Percentiles rank a stretch among this genome's conserved stretches.
phyloP scores from a whole-genome alignment of 1,284 basidiomycete genomes.

The Trametes polyzona region DNA sequence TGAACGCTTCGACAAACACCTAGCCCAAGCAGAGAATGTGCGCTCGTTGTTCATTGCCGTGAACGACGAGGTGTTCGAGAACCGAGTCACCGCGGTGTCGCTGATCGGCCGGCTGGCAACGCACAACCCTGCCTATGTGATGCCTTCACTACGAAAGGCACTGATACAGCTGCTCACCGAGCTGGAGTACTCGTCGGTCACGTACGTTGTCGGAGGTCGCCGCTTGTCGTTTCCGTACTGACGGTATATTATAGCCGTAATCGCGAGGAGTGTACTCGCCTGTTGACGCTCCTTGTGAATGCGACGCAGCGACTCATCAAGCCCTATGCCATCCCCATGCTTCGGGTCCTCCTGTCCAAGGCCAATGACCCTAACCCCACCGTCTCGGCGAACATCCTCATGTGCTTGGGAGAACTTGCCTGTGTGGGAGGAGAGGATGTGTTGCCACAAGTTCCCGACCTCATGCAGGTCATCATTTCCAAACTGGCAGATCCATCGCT shows the following conservation, averaged over 20 bases:
- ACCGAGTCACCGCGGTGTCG: slow-evolving; percentile 87
- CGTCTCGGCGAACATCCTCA: slow-evolving; percentile 92
- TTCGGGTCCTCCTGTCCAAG: slow-evolving; percentile 89
- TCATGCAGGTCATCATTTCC: slow-evolving; percentile 90
- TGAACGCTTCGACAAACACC: slow-evolving; percentile 95
- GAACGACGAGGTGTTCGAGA: slow-evolving; percentile 96
- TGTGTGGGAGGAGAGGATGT: slow-evolving; percentile 95
- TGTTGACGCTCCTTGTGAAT: slow-evolving; percentile 86
- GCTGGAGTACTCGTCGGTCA: slow-evolving; percentile 93
- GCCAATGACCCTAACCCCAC: slow-evolving; percentile 85
- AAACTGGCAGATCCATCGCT: slow-evolving; percentile 88
- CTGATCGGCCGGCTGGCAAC: slow-evolving; percentile 94
- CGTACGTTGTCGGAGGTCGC: slow-evolving; percentile 45
- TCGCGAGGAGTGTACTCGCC: slow-evolving; percentile 90
- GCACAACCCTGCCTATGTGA: slow-evolving; percentile 98
- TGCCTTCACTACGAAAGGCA: slow-evolving; percentile 96
- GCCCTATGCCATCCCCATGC: slow-evolving; percentile 96
- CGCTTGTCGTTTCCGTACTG: neutral
- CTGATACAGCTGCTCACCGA: slow-evolving; percentile 97
- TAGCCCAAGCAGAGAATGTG: slow-evolving; percentile 99
- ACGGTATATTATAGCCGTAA: slow-evolving; percentile 55
- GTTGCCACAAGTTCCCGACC: slow-evolving; percentile 78
- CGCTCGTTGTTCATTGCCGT: slow-evolving; percentile 96
- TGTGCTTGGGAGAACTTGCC: slow-evolving; percentile 94
- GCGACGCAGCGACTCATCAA: slow-evolving; percentile 95